Evolutionary conservation across 2,329 filamentous ascomycete species (phyloP).

Genomic region (Xylaria hypoxylon): DNA sequence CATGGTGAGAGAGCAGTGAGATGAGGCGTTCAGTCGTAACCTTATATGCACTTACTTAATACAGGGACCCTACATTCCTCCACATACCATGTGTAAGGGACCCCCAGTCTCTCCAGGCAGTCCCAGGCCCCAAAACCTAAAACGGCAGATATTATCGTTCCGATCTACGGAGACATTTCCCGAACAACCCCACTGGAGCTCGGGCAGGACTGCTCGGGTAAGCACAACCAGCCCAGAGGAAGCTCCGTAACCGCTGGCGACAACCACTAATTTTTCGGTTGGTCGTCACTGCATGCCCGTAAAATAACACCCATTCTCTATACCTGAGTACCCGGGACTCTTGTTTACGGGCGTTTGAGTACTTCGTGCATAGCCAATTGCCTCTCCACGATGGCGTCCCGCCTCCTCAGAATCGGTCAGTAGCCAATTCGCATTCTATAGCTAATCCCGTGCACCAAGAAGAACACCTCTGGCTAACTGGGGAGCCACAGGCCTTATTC

Average conservation of each 20-base stretch:
- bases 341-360: background rate
- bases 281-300: conserved; percentile 3
- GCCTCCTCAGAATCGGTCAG: conserved; percentile 76
- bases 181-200: conserved; percentile 32
- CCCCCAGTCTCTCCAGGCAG: conserved; percentile 4
- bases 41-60: too few relatives aligned
- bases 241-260: conserved; percentile 32
- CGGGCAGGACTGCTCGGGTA: conserved; percentile 21
- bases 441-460: background rate
- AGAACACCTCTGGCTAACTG: conserved; percentile 1
- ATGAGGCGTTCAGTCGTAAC: background rate
- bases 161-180: conserved; percentile 32
- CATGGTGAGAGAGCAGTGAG: too few relatives aligned
- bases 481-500: conserved; percentile 79
- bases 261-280: conserved; percentile 32
- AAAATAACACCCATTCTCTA: background rate
- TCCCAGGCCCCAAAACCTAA: too few relatives aligned
- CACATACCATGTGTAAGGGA: too few relatives aligned
- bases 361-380: conserved; percentile 46
- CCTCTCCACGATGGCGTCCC: conserved; percentile 66
- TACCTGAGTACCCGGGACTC: conserved; percentile 8
- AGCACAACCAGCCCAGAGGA: conserved; percentile 13
- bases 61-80: too few relatives aligned
- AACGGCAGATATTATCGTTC: conserved; percentile 18
- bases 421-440: conserved; percentile 25